Percentiles rank a stretch among this genome's conserved stretches.
Evolutionary conservation across 2,329 filamentous ascomycete species (phyloP).

Genomic region (Trichoderma cornu-damae): DNA sequence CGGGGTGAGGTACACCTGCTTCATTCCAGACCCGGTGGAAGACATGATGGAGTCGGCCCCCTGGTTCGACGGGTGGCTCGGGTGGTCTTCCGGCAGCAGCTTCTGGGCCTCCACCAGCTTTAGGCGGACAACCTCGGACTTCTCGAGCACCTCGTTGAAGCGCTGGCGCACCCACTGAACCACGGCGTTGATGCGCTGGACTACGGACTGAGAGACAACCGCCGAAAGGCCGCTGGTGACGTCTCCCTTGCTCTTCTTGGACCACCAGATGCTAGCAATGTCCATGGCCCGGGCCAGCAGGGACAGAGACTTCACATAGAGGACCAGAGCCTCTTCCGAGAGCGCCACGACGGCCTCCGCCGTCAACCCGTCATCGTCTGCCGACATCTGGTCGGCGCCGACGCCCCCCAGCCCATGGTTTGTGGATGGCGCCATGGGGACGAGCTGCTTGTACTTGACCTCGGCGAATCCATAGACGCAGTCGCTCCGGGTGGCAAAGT

Average conservation of each 20-base stretch:
- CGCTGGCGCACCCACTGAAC: conserved; percentile 92
- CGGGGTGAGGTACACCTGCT: conserved; percentile 77
- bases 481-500: conserved; percentile 86
- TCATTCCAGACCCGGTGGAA: conserved; percentile 59
- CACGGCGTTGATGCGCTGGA: conserved; percentile 77
- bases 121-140: conserved; percentile 87
- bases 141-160: conserved; percentile 96
- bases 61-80: conserved; percentile 78
- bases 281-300: conserved; percentile 93
- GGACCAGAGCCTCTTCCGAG: conserved; percentile 88
- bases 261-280: conserved; percentile 90
- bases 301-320: conserved; percentile 91
- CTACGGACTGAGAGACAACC: conserved; percentile 45
- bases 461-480: conserved; percentile 97
- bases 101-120: conserved; percentile 84
- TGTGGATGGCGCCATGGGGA: conserved; percentile 76
- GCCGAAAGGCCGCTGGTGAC: conserved; percentile 38
- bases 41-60: conserved; percentile 52
- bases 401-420: conserved; percentile 64
- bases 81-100: conserved; percentile 76
- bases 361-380: conserved; percentile 71
- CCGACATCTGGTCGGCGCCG: conserved; percentile 47
- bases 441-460: conserved; percentile 96
- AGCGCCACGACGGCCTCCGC: conserved; percentile 78
- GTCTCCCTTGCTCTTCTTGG: conserved; percentile 66